Conservation (phyloP, 176 grass and related monocot genomes). For the Zizania latifolia region DNA sequence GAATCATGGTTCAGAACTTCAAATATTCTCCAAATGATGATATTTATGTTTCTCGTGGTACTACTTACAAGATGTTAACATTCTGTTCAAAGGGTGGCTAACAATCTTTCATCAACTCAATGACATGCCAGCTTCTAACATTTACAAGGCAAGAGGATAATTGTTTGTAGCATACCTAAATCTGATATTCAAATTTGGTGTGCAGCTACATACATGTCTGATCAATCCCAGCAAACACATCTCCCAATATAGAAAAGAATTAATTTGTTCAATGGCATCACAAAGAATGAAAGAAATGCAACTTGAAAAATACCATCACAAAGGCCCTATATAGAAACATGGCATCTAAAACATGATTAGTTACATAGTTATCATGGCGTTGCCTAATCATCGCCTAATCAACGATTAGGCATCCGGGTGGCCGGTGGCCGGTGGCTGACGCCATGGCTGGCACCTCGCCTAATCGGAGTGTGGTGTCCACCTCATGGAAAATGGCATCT, state of each 20-base stretch:
- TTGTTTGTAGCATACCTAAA: background rate
- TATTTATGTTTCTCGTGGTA: background rate
- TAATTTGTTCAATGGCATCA: no score
- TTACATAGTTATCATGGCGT: no score
- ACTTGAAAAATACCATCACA: no score
- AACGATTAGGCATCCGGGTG: no score
- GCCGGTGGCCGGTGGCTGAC: no score
- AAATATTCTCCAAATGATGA: conserved; percentile 6
- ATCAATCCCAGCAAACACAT: background rate
- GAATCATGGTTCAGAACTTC: background rate
- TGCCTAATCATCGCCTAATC: no score
- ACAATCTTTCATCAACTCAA: conserved; percentile 4
- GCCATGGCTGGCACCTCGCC: no score
- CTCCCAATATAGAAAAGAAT: background rate
- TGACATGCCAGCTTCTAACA: background rate
- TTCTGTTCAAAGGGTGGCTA: background rate
- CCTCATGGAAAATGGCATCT: no score
- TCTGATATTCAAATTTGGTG: background rate
- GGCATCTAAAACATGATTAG: conserved; percentile 13
- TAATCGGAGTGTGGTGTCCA: no score
- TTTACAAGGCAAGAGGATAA: background rate
- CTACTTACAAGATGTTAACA: background rate
- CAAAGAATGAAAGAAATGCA: background rate
- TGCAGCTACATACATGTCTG: background rate
- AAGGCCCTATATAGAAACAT: background rate